Evolutionary conservation across 2,329 filamentous ascomycete species (phyloP).

Genomic region (Colletotrichum brevisporum): DNA sequence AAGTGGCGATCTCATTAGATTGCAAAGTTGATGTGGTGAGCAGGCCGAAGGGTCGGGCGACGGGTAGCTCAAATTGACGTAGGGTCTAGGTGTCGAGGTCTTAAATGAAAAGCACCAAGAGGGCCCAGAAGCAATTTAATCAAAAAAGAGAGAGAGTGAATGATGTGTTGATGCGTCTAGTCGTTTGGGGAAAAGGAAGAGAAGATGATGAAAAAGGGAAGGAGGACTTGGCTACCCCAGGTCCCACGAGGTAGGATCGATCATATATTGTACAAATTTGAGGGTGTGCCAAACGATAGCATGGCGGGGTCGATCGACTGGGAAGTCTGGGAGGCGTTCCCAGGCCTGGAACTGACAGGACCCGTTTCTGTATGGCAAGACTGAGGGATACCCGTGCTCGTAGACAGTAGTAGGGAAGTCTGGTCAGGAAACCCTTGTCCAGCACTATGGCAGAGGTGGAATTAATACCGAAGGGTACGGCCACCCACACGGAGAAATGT

Average conservation of each 20-base stretch:
- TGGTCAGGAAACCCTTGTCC: slow-evolving; percentile 56
- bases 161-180: slow-evolving; percentile 32
- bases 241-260: slow-evolving; percentile 46
- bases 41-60: slow-evolving; percentile 17
- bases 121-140: slow-evolving; percentile 30
- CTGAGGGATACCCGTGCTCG: slow-evolving; percentile 40
- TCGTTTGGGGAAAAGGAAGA: slow-evolving; percentile 46
- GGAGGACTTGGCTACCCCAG: slow-evolving; percentile 43
- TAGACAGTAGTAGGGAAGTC: slow-evolving; percentile 52
- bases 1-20: slow-evolving; percentile 14
- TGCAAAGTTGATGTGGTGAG: slow-evolving; percentile 18
- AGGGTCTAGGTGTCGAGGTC: slow-evolving; percentile 27
- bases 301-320: slow-evolving; percentile 57
- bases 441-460: slow-evolving; percentile 61
- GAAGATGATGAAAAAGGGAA: slow-evolving; percentile 42
- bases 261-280: slow-evolving; percentile 55
- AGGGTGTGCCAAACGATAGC: slow-evolving; percentile 53
- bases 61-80: slow-evolving; percentile 25
- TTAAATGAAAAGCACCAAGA: slow-evolving; percentile 24
- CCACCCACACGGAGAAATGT: slow-evolving; percentile 61
- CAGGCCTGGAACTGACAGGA: slow-evolving; percentile 56
- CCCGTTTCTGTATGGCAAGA: slow-evolving; percentile 58
- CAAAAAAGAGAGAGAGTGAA: slow-evolving; percentile 31
- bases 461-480: slow-evolving; percentile 62
- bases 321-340: slow-evolving; percentile 33